Evolutionary conservation across 257 asterid species (phyloP).

Genomic region (Scutellaria barbata): DNA sequence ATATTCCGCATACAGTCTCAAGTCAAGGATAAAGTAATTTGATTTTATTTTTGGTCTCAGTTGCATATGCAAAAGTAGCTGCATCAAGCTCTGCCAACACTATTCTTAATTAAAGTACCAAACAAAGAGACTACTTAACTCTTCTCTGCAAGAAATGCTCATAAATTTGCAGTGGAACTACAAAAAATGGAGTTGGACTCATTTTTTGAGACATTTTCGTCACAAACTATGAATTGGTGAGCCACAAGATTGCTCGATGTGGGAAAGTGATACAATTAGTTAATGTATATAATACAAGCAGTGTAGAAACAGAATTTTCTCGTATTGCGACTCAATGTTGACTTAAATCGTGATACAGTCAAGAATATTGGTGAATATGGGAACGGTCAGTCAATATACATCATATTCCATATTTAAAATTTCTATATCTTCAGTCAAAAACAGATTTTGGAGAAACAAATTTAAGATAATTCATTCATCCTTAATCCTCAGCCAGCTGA

Average conservation of each 20-base stretch:
- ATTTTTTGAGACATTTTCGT: not conserved
- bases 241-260: constrained; percentile 39
- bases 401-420: not conserved
- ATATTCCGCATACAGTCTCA: too few relatives aligned
- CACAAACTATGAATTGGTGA: not conserved
- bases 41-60: too few relatives aligned
- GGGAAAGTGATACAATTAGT: not conserved
- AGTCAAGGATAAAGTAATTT: too few relatives aligned
- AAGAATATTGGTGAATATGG: not conserved
- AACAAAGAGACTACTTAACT: too few relatives aligned
- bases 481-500: not conserved
- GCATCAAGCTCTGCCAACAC: too few relatives aligned
- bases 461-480: not conserved
- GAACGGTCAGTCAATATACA: not conserved
- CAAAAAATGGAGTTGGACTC: not conserved
- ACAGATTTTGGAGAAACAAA: not conserved
- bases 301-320: constrained; percentile 13
- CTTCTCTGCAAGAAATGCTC: too few relatives aligned
- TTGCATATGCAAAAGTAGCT: too few relatives aligned
- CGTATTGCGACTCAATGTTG: not conserved
- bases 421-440: not conserved
- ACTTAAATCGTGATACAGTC: not conserved
- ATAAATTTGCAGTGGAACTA: too few relatives aligned
- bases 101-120: too few relatives aligned
- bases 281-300: not conserved